Percentiles rank a stretch among this genome's conserved stretches.
Conservation (phyloP, 2,329 filamentous ascomycete species). For the Xylariaceae sp. region DNA sequence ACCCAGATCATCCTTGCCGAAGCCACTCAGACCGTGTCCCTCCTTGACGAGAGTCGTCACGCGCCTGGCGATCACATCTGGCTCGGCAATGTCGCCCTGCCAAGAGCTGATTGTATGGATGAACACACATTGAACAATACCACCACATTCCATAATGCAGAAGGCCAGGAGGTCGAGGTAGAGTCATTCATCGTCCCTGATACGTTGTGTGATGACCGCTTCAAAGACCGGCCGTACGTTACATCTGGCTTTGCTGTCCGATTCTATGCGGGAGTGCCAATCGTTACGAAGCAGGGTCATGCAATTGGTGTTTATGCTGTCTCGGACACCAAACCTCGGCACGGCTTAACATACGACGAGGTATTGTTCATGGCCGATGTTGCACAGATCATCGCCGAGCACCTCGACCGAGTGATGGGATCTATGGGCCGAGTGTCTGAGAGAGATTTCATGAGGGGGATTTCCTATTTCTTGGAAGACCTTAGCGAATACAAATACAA, state of each 20-base stretch:
- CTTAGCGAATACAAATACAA: constrained; percentile 21
- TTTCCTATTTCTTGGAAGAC: constrained; percentile 22
- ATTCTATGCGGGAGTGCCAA: constrained; percentile 50
- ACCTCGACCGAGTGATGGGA: constrained; percentile 51
- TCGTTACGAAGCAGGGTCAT: constrained; percentile 50
- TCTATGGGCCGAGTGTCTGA: constrained; percentile 19
- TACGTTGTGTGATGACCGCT: constrained; percentile 31
- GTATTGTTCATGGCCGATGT: constrained; percentile 54
- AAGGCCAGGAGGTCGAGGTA: constrained; percentile 14
- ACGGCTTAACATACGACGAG: constrained; percentile 45
- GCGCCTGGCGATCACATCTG: constrained; percentile 22
- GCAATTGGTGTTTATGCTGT: constrained; percentile 60
- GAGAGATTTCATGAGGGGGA: constrained; percentile 21
- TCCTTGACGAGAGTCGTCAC: constrained; percentile 28
- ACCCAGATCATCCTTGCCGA: constrained; percentile 51
- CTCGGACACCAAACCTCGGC: constrained; percentile 45
- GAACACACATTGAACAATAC: constrained; percentile 15
- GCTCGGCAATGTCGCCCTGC: constrained; percentile 21
- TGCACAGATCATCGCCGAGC: constrained; percentile 53
- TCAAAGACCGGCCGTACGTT: constrained; percentile 31
- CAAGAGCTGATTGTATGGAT: constrained; percentile 20
- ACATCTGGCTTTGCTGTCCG: constrained; percentile 29
- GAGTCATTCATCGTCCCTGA: constrained; percentile 30
- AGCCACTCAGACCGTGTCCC: constrained; percentile 42
- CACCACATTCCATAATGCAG: constrained; percentile 10